These are phyloP conservation scores for Fusarium continuum DNA, from an alignment of 2,329 filamentous ascomycete genomes.

Conservation along the genomic window DNA sequence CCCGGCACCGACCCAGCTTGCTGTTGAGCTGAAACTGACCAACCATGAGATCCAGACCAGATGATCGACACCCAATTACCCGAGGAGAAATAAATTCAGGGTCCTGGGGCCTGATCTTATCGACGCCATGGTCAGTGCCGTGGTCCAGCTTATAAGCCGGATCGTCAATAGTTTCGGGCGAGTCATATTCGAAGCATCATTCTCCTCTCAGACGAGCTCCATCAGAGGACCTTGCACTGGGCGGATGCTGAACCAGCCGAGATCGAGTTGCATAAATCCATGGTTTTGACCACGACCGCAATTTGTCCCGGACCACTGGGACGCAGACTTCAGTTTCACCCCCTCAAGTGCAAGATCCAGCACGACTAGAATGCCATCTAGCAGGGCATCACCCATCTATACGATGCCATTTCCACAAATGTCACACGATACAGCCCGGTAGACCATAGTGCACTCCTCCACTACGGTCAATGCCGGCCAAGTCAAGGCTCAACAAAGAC, in stretches of 20 bases:
- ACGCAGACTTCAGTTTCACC: slow-evolving; percentile 11
- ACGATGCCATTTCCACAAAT: slow-evolving; percentile 26
- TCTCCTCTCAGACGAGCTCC: neutral
- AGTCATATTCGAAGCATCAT: slow-evolving; percentile 10
- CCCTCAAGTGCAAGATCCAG: neutral
- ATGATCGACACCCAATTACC: slow-evolving; percentile 36
- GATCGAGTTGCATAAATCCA: neutral
- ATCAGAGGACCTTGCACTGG: neutral
- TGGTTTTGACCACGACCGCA: neutral
- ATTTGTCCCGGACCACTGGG: neutral
- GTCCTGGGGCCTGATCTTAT: slow-evolving; percentile 33
- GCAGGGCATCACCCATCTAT: slow-evolving; percentile 8
- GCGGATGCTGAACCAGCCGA: neutral
- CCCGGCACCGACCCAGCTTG: slow-evolving; percentile 11
- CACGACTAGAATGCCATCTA: slow-evolving; percentile 4
- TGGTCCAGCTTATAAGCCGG: slow-evolving; percentile 13
- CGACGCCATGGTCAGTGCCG: slow-evolving; percentile 22
- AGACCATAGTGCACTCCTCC: slow-evolving; percentile 15
- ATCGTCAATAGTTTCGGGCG: slow-evolving; percentile 12
- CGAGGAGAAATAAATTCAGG: slow-evolving; percentile 26
- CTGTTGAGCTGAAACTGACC: slow-evolving; percentile 20
- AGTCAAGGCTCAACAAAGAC: slow-evolving; percentile 5
- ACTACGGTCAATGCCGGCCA: slow-evolving; percentile 1
- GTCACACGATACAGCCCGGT: slow-evolving; percentile 6
- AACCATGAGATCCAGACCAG: slow-evolving; percentile 14